Base-by-base conservation (phyloP, 176 grass and related monocot species). In the Triticum urartu region DNA sequence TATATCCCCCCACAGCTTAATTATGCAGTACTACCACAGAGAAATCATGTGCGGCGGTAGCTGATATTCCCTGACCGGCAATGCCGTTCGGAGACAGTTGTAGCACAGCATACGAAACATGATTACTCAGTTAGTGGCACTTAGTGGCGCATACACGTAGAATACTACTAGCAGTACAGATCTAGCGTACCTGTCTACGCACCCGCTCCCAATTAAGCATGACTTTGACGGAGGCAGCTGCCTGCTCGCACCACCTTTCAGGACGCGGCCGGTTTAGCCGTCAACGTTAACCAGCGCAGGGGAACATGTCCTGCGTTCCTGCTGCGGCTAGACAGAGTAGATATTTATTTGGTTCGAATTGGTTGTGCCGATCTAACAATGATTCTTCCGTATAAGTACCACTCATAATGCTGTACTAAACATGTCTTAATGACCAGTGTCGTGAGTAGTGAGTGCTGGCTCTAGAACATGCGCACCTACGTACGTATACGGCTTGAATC, bases 211-310 rank as follows among this genome's bases (percentile, higher is more conserved):
- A 7, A 13, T 45, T 17, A 26, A 15, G 77, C 52, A 62, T 50
- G 87, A 84, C 25, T 20, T 59, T 50, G 87, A 88, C 64, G 42
- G 14, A 64, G 83, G 83, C 74, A 40, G 64, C 50, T 72, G 80
- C 18, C 22, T 21, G 2, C 4, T 3, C 6, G 3, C 25, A 11
- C 36, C 45, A 45, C 39, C 28, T 80, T 43, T 79, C 38, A 11
- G 9, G 33, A 70, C 20, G 24, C 15, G 0, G 15, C 62, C 12
- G 17, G 63, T 48, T 48, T 67, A 30, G 28, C 28, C 28, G 28
- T 30, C 28, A 30, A 30, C 28, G 28, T 30, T 30, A 30, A 30
- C 28, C 28, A 30, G 28, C 28, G 1, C 28, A 30, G 28, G 28
- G 28, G 28, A 30, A 30, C 28, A 30, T 30, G 28, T 30, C 28